These are phyloP conservation scores for Cordyceps cicadae DNA, from an alignment of 2,329 filamentous ascomycete genomes.

Conservation along the genomic window DNA sequence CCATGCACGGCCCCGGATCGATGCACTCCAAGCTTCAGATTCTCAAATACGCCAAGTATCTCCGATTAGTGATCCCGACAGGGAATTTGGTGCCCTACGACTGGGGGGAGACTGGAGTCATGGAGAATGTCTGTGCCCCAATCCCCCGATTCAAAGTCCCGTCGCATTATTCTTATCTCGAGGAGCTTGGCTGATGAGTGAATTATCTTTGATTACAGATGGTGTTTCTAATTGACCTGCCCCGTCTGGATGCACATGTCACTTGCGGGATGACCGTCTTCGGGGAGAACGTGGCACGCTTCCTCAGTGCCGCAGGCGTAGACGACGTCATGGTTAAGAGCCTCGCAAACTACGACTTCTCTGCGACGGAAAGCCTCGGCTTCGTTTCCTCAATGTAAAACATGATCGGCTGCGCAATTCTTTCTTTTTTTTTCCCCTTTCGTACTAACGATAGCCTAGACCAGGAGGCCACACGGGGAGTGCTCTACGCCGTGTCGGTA, in stretches of 20 bases:
- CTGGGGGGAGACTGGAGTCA: conserved; percentile 76
- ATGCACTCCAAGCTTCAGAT: conserved; percentile 97
- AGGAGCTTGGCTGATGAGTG: not conserved
- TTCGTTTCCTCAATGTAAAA: conserved; percentile 81
- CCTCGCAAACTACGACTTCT: conserved; percentile 73
- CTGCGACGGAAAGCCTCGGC: conserved; percentile 58
- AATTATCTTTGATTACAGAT: conserved; percentile 31
- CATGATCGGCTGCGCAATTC: not conserved
- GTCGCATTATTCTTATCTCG: not conserved
- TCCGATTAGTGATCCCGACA: conserved; percentile 77
- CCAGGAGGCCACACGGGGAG: conserved; percentile 28
- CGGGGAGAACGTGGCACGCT: conserved; percentile 60
- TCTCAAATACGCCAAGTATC: conserved; percentile 64
- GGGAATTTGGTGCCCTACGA: conserved; percentile 82
- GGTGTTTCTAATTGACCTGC: conserved; percentile 88
- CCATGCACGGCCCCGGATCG: conserved; percentile 62
- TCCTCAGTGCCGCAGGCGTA: conserved; percentile 59
- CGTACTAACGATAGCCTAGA: conserved; percentile 20
- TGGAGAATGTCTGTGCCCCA: conserved; percentile 62
- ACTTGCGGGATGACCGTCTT: conserved; percentile 41
- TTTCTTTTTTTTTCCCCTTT: not conserved
- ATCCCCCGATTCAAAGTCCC: not conserved
- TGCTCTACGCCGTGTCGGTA: conserved; percentile 23
- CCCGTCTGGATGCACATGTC: conserved; percentile 40
- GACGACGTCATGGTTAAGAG: conserved; percentile 58